Percentiles rank a stretch among this genome's conserved stretches.
Conservation (phyloP, 176 grass and related monocot genomes). For the Rhynchospora tenuis region DNA sequence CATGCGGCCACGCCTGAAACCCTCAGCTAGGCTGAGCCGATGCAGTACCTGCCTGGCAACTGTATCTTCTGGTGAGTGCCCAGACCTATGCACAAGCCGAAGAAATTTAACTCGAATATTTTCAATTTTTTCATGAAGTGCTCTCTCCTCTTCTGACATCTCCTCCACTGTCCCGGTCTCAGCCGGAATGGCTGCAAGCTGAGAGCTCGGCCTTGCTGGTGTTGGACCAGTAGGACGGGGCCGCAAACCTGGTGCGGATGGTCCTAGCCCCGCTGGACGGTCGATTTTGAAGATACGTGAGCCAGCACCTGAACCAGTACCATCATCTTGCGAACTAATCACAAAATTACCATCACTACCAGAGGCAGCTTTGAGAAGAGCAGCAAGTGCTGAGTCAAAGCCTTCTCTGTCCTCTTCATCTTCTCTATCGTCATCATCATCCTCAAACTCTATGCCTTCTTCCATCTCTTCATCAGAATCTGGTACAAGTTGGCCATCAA, state of each 20-base stretch:
- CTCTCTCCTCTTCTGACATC: constrained; percentile 75
- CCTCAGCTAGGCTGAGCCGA: constrained; percentile 38
- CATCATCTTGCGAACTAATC: constrained; percentile 44
- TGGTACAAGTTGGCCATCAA: constrained; percentile 47
- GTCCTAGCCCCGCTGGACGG: constrained; percentile 61
- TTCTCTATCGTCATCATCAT: constrained; percentile 52
- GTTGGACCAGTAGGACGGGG: constrained; percentile 33
- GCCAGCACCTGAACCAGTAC: constrained; percentile 17
- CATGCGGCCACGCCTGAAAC: constrained; percentile 25
- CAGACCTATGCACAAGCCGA: constrained; percentile 35
- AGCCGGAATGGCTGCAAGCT: constrained; percentile 43
- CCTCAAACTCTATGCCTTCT: constrained; percentile 24
- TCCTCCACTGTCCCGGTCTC: constrained; percentile 29
- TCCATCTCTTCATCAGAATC: constrained; percentile 71
- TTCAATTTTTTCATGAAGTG: constrained; percentile 44
- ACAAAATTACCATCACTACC: constrained; percentile 46
- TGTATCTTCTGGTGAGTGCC: constrained; percentile 38
- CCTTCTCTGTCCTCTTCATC: constrained; percentile 40
- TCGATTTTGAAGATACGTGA: constrained; percentile 57
- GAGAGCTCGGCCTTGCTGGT: constrained; percentile 35
- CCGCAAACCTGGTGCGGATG: constrained; percentile 48
- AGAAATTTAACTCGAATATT: constrained; percentile 26
- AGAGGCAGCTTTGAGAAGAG: constrained; percentile 69
- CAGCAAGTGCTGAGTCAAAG: constrained; percentile 54
- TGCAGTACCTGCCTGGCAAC: constrained; percentile 39